Conservation (phyloP, 2,329 filamentous ascomycete species). For the Colletotrichum godetiae region DNA sequence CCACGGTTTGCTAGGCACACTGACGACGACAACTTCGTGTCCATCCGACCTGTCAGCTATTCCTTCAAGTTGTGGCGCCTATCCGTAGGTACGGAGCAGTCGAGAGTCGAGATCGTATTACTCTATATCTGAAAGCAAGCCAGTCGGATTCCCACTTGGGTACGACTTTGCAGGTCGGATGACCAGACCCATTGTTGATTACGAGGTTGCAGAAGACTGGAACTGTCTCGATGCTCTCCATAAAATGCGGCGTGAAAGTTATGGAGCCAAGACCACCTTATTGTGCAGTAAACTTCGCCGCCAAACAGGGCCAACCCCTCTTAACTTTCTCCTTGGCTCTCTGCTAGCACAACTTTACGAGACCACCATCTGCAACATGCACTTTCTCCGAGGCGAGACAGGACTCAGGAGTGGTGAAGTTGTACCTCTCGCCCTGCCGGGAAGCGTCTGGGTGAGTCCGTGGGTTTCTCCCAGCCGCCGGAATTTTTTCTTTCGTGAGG, state of each 20-base stretch:
- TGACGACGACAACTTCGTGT: slow-evolving; percentile 23
- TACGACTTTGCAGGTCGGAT: slow-evolving; percentile 24
- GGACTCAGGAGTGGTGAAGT: background rate
- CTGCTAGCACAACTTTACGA: slow-evolving; percentile 22
- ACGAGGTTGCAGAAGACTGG: slow-evolving; percentile 34
- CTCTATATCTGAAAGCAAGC: background rate
- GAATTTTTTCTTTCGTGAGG: background rate
- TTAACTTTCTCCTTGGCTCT: background rate
- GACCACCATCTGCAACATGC: slow-evolving; percentile 12
- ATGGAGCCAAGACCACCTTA: slow-evolving; percentile 8
- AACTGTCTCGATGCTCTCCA: slow-evolving; percentile 21
- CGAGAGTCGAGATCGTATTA: background rate
- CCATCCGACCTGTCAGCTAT: background rate
- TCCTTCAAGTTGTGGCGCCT: background rate
- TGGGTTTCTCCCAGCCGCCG: slow-evolving; percentile 4
- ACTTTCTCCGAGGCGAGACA: slow-evolving; percentile 10
- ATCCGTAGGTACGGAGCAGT: background rate
- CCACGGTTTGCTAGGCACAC: slow-evolving; percentile 1
- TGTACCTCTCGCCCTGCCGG: background rate
- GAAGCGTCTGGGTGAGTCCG: slow-evolving; percentile 5
- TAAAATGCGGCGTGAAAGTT: slow-evolving; percentile 17
- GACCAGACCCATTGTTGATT: slow-evolving; percentile 31
- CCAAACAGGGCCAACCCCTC: slow-evolving; percentile 20
- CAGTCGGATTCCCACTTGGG: slow-evolving; percentile 20
- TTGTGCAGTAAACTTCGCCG: slow-evolving; percentile 17